Percentiles rank a stretch among this genome's conserved stretches.
Evolutionary conservation across 2,329 filamentous ascomycete species (phyloP).

Genomic region (Pseudocercospora pini-densiflorae): DNA sequence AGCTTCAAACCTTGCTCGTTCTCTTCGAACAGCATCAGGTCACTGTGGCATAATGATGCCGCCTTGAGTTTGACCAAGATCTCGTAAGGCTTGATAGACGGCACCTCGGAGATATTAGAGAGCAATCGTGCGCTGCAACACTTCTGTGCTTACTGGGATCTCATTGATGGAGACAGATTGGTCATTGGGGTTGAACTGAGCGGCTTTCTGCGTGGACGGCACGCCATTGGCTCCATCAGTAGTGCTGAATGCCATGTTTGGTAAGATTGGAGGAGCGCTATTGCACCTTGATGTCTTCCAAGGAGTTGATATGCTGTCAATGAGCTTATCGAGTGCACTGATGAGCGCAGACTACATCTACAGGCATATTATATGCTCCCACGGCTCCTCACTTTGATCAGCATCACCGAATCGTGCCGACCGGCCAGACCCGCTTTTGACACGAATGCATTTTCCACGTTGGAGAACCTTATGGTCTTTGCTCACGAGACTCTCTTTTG

Average conservation of each 20-base stretch:
- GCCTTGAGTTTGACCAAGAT: constrained; percentile 27
- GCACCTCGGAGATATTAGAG: constrained; percentile 6
- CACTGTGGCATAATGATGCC: constrained; percentile 28
- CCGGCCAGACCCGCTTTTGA: background rate
- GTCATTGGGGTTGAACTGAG: constrained; percentile 25
- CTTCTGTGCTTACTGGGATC: constrained; percentile 14
- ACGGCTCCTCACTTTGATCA: background rate
- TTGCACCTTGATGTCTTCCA: background rate
- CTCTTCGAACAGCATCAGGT: constrained; percentile 28
- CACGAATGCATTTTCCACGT: background rate
- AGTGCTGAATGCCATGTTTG: background rate
- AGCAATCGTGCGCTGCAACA: background rate
- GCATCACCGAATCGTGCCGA: no score
- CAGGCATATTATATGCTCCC: background rate
- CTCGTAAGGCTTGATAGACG: constrained; percentile 22
- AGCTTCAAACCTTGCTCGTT: constrained; percentile 23
- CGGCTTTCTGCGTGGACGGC: constrained; percentile 23
- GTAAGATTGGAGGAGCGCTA: background rate
- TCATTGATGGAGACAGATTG: constrained; percentile 24
- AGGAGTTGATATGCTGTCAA: background rate
- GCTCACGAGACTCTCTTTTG: no score
- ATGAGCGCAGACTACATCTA: background rate
- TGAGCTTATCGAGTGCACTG: background rate
- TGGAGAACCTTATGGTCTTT: no score
- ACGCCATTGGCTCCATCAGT: constrained; percentile 5